Evolutionary conservation across 1,139 yeast species (phyloP).

Genomic region (Hemisphaericaspora xylofermentans): DNA sequence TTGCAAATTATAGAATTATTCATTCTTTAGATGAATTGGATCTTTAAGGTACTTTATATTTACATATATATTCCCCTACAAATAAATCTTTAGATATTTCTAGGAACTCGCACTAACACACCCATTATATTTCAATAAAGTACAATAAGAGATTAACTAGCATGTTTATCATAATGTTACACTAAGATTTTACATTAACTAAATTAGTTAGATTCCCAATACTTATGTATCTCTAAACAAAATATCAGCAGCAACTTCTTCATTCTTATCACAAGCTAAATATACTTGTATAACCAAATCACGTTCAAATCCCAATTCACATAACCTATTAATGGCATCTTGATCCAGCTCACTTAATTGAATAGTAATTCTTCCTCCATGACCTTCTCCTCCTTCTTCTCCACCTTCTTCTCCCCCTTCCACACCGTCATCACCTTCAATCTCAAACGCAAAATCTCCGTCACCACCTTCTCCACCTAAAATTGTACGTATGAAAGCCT

Average conservation of each 20-base stretch:
- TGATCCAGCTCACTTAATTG: constrained; percentile 80
- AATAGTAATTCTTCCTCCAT: constrained; percentile 49
- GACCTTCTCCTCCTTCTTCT: constrained; percentile 32
- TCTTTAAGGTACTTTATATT: constrained; percentile 4
- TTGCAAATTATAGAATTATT: constrained; percentile 20
- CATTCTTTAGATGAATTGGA: constrained; percentile 18
- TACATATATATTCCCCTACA: background rate
- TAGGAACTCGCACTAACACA: background rate
- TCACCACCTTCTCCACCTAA: constrained; percentile 64
- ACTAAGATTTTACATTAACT: background rate
- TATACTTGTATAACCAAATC: constrained; percentile 87
- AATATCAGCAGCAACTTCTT: constrained; percentile 92
- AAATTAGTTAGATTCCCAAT: background rate
- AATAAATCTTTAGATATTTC: background rate
- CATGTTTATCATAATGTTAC: too few species aligned
- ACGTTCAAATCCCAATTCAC: constrained; percentile 91
- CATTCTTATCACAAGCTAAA: constrained; percentile 97
- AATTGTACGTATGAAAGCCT: constrained; percentile 73
- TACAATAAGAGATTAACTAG: background rate
- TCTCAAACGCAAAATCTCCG: constrained; percentile 46
- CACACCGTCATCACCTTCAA: constrained; percentile 33
- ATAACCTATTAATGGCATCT: constrained; percentile 80
- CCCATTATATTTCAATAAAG: background rate
- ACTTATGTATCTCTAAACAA: constrained; percentile 57
- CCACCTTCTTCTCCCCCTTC: constrained; percentile 31